Conservation (phyloP, 1,284 basidiomycete species). For the Abortiporus biennis region DNA sequence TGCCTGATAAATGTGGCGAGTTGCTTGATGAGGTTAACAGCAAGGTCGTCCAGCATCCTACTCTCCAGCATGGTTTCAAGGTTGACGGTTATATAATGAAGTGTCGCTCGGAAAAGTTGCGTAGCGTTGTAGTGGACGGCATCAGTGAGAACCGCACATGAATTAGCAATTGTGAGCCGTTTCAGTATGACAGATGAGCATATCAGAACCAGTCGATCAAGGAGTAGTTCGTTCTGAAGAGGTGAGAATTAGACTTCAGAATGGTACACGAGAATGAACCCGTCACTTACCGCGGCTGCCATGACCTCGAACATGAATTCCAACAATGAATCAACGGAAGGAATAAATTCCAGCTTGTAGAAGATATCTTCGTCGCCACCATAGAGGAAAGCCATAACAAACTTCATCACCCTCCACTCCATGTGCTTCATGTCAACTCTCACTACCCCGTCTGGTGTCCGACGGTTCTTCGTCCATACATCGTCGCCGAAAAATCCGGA, state of each 20-base stretch:
- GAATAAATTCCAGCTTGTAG: constrained; percentile 52
- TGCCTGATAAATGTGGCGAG: constrained; percentile 57
- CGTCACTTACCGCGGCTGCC: constrained; percentile 64
- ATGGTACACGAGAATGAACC: not conserved
- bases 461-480: constrained; percentile 73
- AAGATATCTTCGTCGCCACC: constrained; percentile 76
- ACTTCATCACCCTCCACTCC: constrained; percentile 69
- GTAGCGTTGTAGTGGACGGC: constrained; percentile 76
- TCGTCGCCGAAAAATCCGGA: constrained; percentile 79
- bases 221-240: constrained; percentile 77
- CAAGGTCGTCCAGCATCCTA: constrained; percentile 74
- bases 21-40: constrained; percentile 60
- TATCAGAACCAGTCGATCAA: constrained; percentile 80
- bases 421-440: constrained; percentile 72
- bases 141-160: constrained; percentile 77
- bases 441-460: constrained; percentile 51
- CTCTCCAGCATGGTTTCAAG: constrained; percentile 87
- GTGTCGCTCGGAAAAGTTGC: constrained; percentile 68
- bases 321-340: constrained; percentile 71
- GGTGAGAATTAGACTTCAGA: constrained; percentile 2
- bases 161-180: constrained; percentile 74
- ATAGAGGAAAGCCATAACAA: constrained; percentile 78
- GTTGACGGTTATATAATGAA: constrained; percentile 79
- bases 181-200: constrained; percentile 75
- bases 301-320: constrained; percentile 89